Conservation (phyloP, 1,139 yeast species). For the Diutina siamensis region DNA sequence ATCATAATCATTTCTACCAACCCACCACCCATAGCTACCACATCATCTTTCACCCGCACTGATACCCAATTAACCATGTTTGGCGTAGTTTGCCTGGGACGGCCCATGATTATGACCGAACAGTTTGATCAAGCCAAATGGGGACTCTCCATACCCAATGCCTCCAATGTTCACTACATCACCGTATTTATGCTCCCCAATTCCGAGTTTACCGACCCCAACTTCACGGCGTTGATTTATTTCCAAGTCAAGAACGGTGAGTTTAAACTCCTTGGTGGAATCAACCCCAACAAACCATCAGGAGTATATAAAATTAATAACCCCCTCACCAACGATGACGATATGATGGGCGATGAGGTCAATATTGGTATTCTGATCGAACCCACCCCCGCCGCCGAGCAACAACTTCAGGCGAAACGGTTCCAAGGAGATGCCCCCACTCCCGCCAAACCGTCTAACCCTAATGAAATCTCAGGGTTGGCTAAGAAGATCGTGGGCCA, state of each 20-base stretch:
- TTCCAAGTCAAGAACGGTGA: conserved; percentile 74
- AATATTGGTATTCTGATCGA: conserved; percentile 86
- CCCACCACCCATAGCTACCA: too few relatives aligned
- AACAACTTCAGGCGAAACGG: conserved; percentile 26
- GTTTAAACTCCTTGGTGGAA: conserved; percentile 67
- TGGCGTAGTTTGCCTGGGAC: conserved; percentile 47
- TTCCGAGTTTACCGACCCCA: conserved; percentile 46
- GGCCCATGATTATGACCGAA: conserved; percentile 42
- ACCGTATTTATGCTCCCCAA: conserved; percentile 72
- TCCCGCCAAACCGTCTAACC: conserved; percentile 16
- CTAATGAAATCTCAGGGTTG: conserved; percentile 30
- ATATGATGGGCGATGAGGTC: conserved; percentile 21
- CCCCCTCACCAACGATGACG: conserved; percentile 13
- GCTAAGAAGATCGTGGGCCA: conserved; percentile 86
- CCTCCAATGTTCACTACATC: conserved; percentile 56
- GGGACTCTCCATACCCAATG: conserved; percentile 50
- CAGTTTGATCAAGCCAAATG: conserved; percentile 57
- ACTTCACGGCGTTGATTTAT: conserved; percentile 73
- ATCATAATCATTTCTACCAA: too few relatives aligned
- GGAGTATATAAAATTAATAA: conserved; percentile 79
- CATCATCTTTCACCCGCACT: neutral
- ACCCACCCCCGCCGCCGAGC: conserved; percentile 50
- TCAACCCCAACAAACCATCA: conserved; percentile 69
- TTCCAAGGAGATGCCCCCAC: conserved; percentile 9
- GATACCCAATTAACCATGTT: conserved; percentile 21